A percentile compares a stretch with the other conserved stretches of the same genome.
Evolutionary conservation across 2,329 filamentous ascomycete genomes (phyloP).

Genomic region (Colletotrichum lupini): DNA sequence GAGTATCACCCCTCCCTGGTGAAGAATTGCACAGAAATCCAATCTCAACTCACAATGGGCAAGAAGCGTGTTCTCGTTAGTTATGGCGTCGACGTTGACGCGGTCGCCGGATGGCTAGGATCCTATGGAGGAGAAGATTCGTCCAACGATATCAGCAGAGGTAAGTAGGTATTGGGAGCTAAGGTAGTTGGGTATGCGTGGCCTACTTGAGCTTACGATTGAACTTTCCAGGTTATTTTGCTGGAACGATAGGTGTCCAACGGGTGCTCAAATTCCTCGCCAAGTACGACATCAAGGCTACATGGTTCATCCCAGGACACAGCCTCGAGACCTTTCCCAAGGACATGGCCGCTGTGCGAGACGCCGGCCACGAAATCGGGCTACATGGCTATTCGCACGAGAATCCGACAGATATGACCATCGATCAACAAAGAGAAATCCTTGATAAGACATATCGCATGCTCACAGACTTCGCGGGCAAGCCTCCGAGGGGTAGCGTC

Average conservation of each 20-base stretch:
- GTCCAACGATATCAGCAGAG: constrained; percentile 77
- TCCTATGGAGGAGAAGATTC: constrained; percentile 80
- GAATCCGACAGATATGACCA: constrained; percentile 76
- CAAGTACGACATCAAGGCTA: constrained; percentile 77
- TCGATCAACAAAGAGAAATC: constrained; percentile 81
- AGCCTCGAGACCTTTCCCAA: constrained; percentile 61
- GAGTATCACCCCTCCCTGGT: neutral
- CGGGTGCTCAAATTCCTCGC: constrained; percentile 77
- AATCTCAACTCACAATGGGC: constrained; percentile 41
- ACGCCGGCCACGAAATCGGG: constrained; percentile 60
- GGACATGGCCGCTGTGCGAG: constrained; percentile 55
- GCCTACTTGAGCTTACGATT: neutral
- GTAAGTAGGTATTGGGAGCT: constrained; percentile 44
- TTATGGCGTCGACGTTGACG: constrained; percentile 80
- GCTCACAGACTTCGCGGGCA: constrained; percentile 75
- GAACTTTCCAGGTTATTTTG: constrained; percentile 66
- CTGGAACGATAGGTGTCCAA: constrained; percentile 73
- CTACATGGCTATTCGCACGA: constrained; percentile 82
- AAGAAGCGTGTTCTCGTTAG: constrained; percentile 54
- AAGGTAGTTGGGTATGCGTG: too few species aligned
- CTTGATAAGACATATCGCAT: constrained; percentile 79
- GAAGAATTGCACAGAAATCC: neutral
- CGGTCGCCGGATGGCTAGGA: constrained; percentile 81
- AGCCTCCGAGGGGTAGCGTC: constrained; percentile 77
- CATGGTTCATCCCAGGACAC: constrained; percentile 63